Conservation (phyloP, 768 basidiomycete genomes). For the Mycena polygramma region DNA sequence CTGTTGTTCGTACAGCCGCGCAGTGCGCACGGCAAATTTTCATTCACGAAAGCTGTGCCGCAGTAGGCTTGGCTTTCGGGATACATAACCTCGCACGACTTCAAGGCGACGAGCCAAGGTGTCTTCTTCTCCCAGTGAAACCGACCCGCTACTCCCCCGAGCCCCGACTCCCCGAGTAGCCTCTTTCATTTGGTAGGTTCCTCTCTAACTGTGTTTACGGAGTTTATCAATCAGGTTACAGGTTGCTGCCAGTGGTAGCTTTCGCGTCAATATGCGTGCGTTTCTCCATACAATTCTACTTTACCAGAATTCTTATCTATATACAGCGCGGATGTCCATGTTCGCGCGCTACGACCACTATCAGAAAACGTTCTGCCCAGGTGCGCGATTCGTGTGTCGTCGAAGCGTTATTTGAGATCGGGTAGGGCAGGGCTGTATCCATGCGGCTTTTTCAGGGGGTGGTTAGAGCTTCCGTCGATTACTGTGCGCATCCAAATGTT, state of each 20-base stretch:
- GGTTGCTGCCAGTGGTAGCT: constrained; percentile 18
- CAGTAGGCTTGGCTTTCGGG: no score
- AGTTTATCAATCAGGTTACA: not conserved
- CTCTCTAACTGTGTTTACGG: no score
- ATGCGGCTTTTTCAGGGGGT: constrained; percentile 17
- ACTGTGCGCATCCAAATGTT: constrained; percentile 24
- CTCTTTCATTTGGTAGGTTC: not conserved
- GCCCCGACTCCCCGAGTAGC: not conserved
- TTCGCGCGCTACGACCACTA: constrained; percentile 27
- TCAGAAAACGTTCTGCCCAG: constrained; percentile 26
- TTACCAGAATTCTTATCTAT: not conserved
- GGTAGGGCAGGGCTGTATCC: not conserved
- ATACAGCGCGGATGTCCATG: constrained; percentile 26
- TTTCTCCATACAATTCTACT: not conserved
- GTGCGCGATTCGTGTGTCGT: not conserved
- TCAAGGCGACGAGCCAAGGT: not conserved
- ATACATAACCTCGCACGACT: no score
- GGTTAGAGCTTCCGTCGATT: constrained; percentile 21
- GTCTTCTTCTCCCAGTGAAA: constrained; percentile 3
- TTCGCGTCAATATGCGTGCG: constrained; percentile 20
- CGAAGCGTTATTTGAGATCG: not conserved
- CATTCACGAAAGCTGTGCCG: no score
- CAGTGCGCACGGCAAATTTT: no score
- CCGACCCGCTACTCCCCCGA: not conserved
- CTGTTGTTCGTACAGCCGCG: no score